Evolutionary conservation across 805 yeast species (phyloP).

Genomic region (Kazachstania bromeliacearum): DNA sequence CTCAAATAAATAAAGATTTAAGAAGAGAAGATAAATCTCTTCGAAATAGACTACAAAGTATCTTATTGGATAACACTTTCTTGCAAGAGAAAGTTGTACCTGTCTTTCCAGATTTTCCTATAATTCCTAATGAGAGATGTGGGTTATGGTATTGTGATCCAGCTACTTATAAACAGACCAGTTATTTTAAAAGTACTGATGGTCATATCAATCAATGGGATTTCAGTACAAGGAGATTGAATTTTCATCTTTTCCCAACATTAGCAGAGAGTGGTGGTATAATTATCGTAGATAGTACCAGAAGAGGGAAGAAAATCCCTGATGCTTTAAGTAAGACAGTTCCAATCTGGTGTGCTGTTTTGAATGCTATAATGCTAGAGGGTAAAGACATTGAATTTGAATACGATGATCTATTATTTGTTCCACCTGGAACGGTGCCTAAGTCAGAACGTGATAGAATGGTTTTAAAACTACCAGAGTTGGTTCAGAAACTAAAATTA

Average conservation of each 20-base stretch:
- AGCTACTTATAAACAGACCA: conserved; percentile 32
- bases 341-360: conserved; percentile 85
- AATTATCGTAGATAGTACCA: conserved; percentile 70
- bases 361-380: conserved; percentile 47
- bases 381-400: conserved; percentile 6
- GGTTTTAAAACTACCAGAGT: conserved; percentile 35
- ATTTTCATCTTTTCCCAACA: conserved; percentile 55
- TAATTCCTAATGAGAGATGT: conserved; percentile 73
- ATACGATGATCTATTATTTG: conserved; percentile 31
- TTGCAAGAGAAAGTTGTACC: conserved; percentile 28
- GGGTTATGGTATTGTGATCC: conserved; percentile 77
- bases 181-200: conserved; percentile 84
- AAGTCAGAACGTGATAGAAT: conserved; percentile 49
- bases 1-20: conserved; percentile 33
- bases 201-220: conserved; percentile 81
- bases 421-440: conserved; percentile 49
- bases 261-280: conserved; percentile 38
- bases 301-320: conserved; percentile 78
- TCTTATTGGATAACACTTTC: conserved; percentile 50
- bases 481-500: conserved; percentile 37
- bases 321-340: conserved; percentile 81
- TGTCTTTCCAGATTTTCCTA: conserved; percentile 36
- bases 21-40: conserved; percentile 43
- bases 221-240: conserved; percentile 63
- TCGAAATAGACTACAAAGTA: conserved; percentile 62